phyloP scores from a whole-genome alignment of 148 eudicot genomes.

The Euryodendron excelsum region DNA sequence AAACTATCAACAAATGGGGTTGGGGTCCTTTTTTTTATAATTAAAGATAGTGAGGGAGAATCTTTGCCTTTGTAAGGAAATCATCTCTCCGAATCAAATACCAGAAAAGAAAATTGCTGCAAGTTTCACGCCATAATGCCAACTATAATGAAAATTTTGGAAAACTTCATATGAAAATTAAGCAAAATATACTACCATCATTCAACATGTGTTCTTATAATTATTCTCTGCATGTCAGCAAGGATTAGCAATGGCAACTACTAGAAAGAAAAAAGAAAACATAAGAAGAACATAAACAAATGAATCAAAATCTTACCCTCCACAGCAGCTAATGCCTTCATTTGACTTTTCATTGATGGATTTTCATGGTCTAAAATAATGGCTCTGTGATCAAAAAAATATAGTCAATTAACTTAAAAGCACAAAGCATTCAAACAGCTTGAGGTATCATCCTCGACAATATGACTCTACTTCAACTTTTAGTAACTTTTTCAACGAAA shows the following conservation, averaged over 20 bases:
- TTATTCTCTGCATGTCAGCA: not conserved
- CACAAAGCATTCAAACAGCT: conserved; percentile 5
- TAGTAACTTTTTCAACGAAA: not conserved
- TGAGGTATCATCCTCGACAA: not conserved
- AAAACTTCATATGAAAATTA: not conserved
- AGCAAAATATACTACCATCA: not conserved
- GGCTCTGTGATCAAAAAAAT: conserved; percentile 47
- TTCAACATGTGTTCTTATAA: not conserved
- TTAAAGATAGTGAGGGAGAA: too few species aligned
- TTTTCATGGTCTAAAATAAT: conserved; percentile 71
- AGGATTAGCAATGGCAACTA: not conserved
- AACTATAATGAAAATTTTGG: not conserved
- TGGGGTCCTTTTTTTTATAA: too few species aligned
- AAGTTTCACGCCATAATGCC: not conserved
- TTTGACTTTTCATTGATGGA: conserved; percentile 76
- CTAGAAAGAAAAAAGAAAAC: too few species aligned
- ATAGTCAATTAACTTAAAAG: not conserved
- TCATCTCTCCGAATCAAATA: too few species aligned
- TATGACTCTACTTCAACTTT: not conserved
- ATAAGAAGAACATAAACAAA: not conserved
- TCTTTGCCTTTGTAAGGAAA: too few species aligned
- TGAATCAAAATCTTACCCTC: conserved; percentile 59
- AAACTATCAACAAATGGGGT: too few species aligned
- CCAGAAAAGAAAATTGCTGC: too few species aligned
- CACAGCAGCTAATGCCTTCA: conserved; percentile 78